Base-by-base conservation (phyloP, 2,329 filamentous ascomycete genomes). In the Fusarium sp. region DNA sequence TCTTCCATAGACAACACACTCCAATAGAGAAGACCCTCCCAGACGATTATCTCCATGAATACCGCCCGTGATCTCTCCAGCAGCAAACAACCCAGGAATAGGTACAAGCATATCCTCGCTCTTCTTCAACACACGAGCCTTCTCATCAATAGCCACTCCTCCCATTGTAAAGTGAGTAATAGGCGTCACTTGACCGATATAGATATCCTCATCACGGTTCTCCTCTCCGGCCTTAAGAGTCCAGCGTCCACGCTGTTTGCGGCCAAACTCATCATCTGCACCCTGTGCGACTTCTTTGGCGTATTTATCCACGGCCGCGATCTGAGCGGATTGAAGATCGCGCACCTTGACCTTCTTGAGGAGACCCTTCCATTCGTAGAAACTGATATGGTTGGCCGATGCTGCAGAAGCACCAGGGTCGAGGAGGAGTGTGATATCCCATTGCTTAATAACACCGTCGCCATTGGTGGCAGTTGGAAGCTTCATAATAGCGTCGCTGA, bases 151-250 rank as follows among this genome's bases (percentile, higher is more conserved):
- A 4, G 85, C 80, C 0, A 85, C 88, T 1, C 89, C 89, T 7
- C 89, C 89, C 89, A 91, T 91, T 3, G 89, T 91, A 70, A 91
- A 91, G 71, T 91, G 89, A 4, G 88, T 82, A 1, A 91, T 86
- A 0, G 89, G 89, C 7, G 89, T 91, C 2, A 91, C 86, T 2
- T 76, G 82, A 0, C 88, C 89, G 0, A 90, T 76, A 62, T 86
- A 89, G 1, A 91, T 80, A 28, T 86, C 81, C 6, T 85, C 81
- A 0, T 89, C 85, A 0, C 81, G 76, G 35, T 80, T 82, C 7
- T 80, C 79, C 16, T 86, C 82, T 0, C 76, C 79, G 0, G 80
- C 66, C 11, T 74, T 77, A 18, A 90, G 73, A 2, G 67, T 79
- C 89, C 89, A 91, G 24, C 84, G 80, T 0, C 87, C 89, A 61